These are phyloP conservation scores for Aspergillus bertholletiae DNA, from an alignment of 495 filamentous ascomycete species.

Conservation along the genomic window DNA sequence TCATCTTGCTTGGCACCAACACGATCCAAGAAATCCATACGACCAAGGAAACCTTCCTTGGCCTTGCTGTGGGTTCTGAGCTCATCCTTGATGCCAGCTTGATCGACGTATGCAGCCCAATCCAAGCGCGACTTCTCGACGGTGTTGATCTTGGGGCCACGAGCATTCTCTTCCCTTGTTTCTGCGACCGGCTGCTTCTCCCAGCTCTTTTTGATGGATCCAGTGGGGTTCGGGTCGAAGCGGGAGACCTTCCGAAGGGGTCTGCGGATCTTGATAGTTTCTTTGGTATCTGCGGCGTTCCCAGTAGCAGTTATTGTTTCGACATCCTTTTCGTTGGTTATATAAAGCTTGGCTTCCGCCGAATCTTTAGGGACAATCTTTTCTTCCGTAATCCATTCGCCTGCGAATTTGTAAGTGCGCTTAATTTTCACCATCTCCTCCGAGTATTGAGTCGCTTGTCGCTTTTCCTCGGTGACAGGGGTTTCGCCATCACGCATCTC, in stretches of 20 bases:
- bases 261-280: conserved; percentile 47
- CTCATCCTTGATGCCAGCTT: conserved; percentile 89
- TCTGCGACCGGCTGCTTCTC: conserved; percentile 33
- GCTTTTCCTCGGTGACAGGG: conserved; percentile 10
- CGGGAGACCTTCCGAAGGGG: conserved; percentile 70
- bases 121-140: conserved; percentile 94
- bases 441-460: conserved; percentile 14
- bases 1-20: conserved; percentile 76
- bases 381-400: conserved; percentile 76
- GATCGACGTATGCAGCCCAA: conserved; percentile 91
- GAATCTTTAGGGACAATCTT: conserved; percentile 75
- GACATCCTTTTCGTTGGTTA: conserved; percentile 51
- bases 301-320: conserved; percentile 20
- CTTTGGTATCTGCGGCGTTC: conserved; percentile 23
- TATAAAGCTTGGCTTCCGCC: conserved; percentile 75
- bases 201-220: conserved; percentile 50
- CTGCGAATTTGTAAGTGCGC: conserved; percentile 87
- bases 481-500: conserved; percentile 21
- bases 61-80: conserved; percentile 78
- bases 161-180: conserved; percentile 33
- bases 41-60: conserved; percentile 74
- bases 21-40: conserved; percentile 86
- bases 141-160: conserved; percentile 85
- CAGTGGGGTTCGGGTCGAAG: conserved; percentile 69
- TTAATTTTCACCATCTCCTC: conserved; percentile 74